These are phyloP conservation scores for Letharia columbiana DNA, from an alignment of 495 filamentous ascomycete species.

Conservation along the genomic window DNA sequence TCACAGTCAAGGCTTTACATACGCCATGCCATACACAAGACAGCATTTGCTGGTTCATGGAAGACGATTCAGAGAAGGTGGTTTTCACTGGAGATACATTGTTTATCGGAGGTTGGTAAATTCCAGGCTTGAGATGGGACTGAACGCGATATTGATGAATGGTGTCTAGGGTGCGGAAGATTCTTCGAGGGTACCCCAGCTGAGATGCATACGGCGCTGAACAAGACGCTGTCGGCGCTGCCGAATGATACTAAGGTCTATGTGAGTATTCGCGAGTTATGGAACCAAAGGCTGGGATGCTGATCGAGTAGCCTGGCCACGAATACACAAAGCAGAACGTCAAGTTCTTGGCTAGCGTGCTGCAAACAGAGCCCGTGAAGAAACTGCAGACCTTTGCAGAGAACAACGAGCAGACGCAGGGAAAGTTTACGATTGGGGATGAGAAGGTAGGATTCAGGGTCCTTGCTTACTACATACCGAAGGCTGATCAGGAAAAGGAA, in stretches of 20 bases:
- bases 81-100: slow-evolving; percentile 96
- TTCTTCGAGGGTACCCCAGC: slow-evolving; percentile 90
- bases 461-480: background rate
- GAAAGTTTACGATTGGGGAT: slow-evolving; percentile 93
- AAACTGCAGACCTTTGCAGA: slow-evolving; percentile 69
- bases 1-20: slow-evolving; percentile 80
- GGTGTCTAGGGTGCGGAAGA: slow-evolving; percentile 67
- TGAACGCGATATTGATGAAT: slow-evolving; percentile 2
- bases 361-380: slow-evolving; percentile 60
- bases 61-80: slow-evolving; percentile 70
- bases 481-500: slow-evolving; percentile 41
- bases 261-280: slow-evolving; percentile 40
- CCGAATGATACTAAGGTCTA: slow-evolving; percentile 93
- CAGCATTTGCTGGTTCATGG: slow-evolving; percentile 85
- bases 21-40: slow-evolving; percentile 98
- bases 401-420: slow-evolving; percentile 78
- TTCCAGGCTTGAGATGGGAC: background rate
- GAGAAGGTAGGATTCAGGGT: slow-evolving; percentile 62
- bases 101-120: slow-evolving; percentile 72
- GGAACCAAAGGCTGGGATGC: background rate
- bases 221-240: slow-evolving; percentile 68
- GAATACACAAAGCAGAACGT: slow-evolving; percentile 95
- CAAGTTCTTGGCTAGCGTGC: slow-evolving; percentile 68
- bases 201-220: slow-evolving; percentile 90
- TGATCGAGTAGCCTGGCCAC: slow-evolving; percentile 63